Conservation (phyloP, 1,284 basidiomycete genomes). For the Rhizopogon hawkerae region DNA sequence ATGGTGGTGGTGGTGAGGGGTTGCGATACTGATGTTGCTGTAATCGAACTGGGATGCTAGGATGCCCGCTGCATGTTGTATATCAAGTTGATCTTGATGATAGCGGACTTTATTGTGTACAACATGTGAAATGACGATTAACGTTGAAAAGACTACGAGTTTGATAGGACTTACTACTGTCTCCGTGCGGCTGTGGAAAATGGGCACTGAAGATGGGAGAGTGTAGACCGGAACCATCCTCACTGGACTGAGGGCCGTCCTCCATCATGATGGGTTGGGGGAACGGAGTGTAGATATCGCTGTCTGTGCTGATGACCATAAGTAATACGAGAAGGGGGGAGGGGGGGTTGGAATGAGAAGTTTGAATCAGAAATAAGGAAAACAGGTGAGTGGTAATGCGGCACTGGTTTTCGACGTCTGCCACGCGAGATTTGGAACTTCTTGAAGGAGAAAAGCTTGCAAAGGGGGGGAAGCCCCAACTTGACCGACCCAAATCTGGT, state of each 20-base stretch:
- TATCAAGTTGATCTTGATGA: conserved; percentile 45
- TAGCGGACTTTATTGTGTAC: conserved; percentile 56
- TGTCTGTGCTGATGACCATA: conserved; percentile 48
- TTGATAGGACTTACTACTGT: conserved; percentile 42
- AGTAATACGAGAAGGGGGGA: conserved; percentile 7
- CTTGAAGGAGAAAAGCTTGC: conserved; percentile 5
- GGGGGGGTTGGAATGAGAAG: conserved; percentile 10
- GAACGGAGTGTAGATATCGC: conserved; percentile 50
- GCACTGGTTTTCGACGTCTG: conserved; percentile 20
- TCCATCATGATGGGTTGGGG: conserved; percentile 42
- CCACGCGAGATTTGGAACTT: conserved; percentile 20
- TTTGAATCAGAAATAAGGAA: conserved; percentile 9
- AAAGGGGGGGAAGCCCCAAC: conserved; percentile 17
- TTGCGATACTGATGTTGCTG: conserved; percentile 19
- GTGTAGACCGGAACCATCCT: conserved; percentile 62
- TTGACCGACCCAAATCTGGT: conserved; percentile 22
- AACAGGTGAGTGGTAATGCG: conserved; percentile 11
- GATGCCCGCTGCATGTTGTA: conserved; percentile 38
- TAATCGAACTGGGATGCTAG: conserved; percentile 44
- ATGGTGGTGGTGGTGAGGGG: conserved; percentile 14
- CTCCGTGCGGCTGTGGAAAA: conserved; percentile 38
- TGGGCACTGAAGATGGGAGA: conserved; percentile 54
- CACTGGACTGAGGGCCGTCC: conserved; percentile 59
- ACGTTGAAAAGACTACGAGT: conserved; percentile 28
- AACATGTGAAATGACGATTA: conserved; percentile 32